phyloP scores from a whole-genome alignment of 1,284 basidiomycete genomes.

The Boletus sp. region DNA sequence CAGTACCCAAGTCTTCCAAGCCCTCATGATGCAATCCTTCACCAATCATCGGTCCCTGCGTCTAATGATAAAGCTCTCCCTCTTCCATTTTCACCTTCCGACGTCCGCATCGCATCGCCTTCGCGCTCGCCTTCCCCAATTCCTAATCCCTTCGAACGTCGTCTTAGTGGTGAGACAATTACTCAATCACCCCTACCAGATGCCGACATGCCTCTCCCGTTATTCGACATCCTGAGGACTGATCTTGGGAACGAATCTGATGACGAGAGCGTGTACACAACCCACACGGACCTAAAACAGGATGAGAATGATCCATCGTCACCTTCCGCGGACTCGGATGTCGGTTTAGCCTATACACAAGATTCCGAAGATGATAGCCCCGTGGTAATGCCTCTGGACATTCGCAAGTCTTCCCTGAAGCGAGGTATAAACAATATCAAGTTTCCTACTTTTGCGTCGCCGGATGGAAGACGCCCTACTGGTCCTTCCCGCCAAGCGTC shows the following conservation, averaged over 20 bases:
- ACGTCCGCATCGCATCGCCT: conserved; percentile 31
- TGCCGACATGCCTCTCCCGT: conserved; percentile 35
- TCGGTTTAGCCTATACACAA: conserved; percentile 50
- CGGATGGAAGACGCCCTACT: conserved; percentile 5
- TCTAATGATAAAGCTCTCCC: conserved; percentile 20
- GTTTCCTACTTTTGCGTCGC: conserved; percentile 17
- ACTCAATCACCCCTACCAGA: conserved; percentile 27
- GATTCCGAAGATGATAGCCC: conserved; percentile 42
- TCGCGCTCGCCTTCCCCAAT: conserved; percentile 37
- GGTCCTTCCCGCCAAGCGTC: conserved; percentile 28
- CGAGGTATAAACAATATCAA: conserved; percentile 26
- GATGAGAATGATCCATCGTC: conserved; percentile 35
- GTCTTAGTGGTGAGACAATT: conserved; percentile 31
- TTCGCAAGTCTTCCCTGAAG: conserved; percentile 35
- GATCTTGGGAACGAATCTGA: conserved; percentile 30
- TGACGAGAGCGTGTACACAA: conserved; percentile 34
- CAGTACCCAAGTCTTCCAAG: conserved; percentile 21
- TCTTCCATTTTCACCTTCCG: conserved; percentile 17
- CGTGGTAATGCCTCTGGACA: conserved; percentile 30
- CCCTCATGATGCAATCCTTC: conserved; percentile 20
- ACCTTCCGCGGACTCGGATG: conserved; percentile 39
- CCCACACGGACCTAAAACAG: conserved; percentile 25
- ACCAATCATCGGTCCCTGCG: conserved; percentile 4
- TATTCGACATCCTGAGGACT: conserved; percentile 41
- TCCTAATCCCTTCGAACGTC: conserved; percentile 34